A percentile compares a stretch with the other conserved stretches of the same genome.
phyloP scores from a whole-genome alignment of 75 land plant species.

The Pinus taeda region DNA sequence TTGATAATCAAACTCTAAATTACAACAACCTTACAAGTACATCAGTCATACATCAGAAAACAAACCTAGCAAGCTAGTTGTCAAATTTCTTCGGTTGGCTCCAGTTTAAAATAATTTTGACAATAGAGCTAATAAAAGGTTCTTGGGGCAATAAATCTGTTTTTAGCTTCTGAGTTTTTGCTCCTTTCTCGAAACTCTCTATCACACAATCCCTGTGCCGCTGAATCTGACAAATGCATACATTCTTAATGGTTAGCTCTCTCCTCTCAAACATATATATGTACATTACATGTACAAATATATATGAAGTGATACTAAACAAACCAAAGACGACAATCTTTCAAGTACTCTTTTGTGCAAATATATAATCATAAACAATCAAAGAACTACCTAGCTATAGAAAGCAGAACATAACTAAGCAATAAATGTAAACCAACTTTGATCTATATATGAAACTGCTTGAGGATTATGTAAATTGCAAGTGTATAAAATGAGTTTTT shows the following conservation, averaged over 20 bases:
- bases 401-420: neutral
- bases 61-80: neutral
- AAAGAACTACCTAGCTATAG: neutral
- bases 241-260: neutral
- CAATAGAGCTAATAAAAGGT: slow-evolving; percentile 3
- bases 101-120: slow-evolving; percentile 5
- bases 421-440: neutral
- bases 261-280: neutral
- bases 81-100: slow-evolving; percentile 10
- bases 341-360: neutral
- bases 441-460: no score
- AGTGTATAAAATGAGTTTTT: no score
- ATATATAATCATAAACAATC: neutral
- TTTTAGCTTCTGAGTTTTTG: slow-evolving; percentile 1
- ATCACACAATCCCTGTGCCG: neutral
- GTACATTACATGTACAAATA: neutral
- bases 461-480: no score
- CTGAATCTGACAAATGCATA: neutral
- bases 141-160: neutral
- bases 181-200: slow-evolving; percentile 1
- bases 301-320: neutral
- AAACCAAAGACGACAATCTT: neutral
- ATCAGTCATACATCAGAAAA: neutral
- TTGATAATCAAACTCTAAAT: neutral
- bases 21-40: neutral